Percentiles rank a stretch among this genome's conserved stretches.
Evolutionary conservation across 2,329 filamentous ascomycete species (phyloP).

Genomic region (Aschersonia sp.): DNA sequence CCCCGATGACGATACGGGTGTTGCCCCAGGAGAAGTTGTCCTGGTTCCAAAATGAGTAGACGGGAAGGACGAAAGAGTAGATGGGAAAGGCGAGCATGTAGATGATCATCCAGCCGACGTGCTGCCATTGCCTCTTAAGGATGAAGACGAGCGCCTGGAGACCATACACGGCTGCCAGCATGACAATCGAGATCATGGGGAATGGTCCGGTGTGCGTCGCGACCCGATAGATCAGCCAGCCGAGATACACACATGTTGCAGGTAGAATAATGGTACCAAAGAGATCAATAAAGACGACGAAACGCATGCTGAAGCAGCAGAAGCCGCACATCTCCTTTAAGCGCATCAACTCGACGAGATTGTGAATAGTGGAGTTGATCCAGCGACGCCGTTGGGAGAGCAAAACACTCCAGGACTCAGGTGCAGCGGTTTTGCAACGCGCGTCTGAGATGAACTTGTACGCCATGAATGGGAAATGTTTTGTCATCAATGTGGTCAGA

Average conservation of each 20-base stretch:
- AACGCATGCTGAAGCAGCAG: slow-evolving; percentile 97
- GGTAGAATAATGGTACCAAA: slow-evolving; percentile 86
- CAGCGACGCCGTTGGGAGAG: slow-evolving; percentile 96
- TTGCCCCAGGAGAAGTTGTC: slow-evolving; percentile 99
- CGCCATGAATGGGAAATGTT: slow-evolving; percentile 88
- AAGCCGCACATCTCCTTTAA: slow-evolving; percentile 94
- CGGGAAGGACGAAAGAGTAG: slow-evolving; percentile 76
- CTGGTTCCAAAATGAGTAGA: slow-evolving; percentile 99
- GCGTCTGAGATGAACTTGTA: slow-evolving; percentile 95
- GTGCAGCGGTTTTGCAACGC: slow-evolving; percentile 84
- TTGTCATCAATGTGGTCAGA: slow-evolving; percentile 94
- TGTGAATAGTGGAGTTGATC: slow-evolving; percentile 99
- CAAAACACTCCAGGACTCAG: slow-evolving; percentile 85
- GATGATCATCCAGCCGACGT: slow-evolving; percentile 98
- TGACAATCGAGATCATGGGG: slow-evolving; percentile 74
- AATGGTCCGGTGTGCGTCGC: slow-evolving; percentile 58
- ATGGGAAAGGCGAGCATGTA: slow-evolving; percentile 93
- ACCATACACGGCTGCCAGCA: slow-evolving; percentile 86
- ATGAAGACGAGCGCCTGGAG: slow-evolving; percentile 94
- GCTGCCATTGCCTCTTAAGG: slow-evolving; percentile 93
- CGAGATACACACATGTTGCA: slow-evolving; percentile 75
- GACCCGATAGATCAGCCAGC: slow-evolving; percentile 72
- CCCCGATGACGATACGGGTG: slow-evolving; percentile 91
- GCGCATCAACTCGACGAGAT: slow-evolving; percentile 78
- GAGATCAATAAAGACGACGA: slow-evolving; percentile 89